These are phyloP conservation scores for Boletus rubroflammeus DNA, from an alignment of 768 basidiomycete species.

Conservation along the genomic window DNA sequence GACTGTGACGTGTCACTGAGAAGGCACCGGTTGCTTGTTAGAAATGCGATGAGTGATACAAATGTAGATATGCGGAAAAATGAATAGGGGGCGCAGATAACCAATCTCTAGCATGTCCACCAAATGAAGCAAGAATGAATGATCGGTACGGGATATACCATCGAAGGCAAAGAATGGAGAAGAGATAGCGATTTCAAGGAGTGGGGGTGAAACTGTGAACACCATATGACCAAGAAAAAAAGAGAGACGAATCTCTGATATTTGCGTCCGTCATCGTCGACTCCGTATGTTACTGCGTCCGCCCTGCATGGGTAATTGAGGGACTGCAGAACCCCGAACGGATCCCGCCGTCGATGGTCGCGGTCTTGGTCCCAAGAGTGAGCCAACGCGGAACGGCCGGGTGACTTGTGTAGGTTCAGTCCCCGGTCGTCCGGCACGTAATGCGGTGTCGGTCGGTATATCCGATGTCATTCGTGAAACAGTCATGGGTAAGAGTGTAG, in stretches of 20 bases:
- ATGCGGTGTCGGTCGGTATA: not conserved
- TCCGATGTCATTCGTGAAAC: not conserved
- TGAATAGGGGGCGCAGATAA: constrained; percentile 1
- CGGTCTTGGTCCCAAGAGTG: constrained; percentile 31
- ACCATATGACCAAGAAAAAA: constrained; percentile 20
- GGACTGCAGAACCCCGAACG: constrained; percentile 15
- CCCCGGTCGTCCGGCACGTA: constrained; percentile 3
- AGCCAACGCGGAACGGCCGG: constrained; percentile 14
- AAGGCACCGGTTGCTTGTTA: not conserved
- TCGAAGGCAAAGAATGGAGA: constrained; percentile 3
- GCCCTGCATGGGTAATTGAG: constrained; percentile 32
- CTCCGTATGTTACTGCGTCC: constrained; percentile 21
- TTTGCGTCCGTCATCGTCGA: constrained; percentile 7
- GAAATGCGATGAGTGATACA: constrained; percentile 19
- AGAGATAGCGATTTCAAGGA: constrained; percentile 9
- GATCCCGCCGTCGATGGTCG: constrained; percentile 22
- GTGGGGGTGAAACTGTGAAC: not conserved
- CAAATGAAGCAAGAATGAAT: not conserved
- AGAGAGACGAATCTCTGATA: not conserved
- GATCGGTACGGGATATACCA: constrained; percentile 18
- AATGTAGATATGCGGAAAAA: constrained; percentile 6
- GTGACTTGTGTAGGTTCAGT: constrained; percentile 1
- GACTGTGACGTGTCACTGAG: not conserved
- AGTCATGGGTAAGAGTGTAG: constrained; percentile 2
- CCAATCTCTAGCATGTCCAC: constrained; percentile 1